Conservation (phyloP, 2,329 filamentous ascomycete genomes). For the Dothideomycetidae sp. region DNA sequence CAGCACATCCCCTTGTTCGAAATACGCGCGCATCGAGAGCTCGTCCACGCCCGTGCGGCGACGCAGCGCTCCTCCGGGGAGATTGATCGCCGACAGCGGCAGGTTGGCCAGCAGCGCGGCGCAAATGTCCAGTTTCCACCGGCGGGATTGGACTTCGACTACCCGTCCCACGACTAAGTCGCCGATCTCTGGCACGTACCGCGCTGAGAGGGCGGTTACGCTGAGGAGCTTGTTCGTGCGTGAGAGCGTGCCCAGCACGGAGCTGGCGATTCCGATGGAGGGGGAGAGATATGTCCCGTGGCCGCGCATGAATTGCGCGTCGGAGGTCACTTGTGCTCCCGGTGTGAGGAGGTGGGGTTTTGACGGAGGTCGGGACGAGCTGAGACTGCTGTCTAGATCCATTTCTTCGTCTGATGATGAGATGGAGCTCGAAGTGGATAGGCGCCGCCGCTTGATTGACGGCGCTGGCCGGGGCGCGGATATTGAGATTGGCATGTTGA, state of each 20-base stretch:
- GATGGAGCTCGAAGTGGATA: constrained; percentile 14
- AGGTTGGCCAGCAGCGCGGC: constrained; percentile 74
- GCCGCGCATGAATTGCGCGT: constrained; percentile 96
- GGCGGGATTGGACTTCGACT: constrained; percentile 79
- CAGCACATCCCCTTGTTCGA: constrained; percentile 83
- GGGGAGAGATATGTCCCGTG: constrained; percentile 64
- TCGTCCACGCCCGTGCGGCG: constrained; percentile 91
- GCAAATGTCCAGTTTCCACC: constrained; percentile 91
- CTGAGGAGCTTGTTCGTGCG: constrained; percentile 96
- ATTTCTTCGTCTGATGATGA: constrained; percentile 25
- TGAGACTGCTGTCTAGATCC: constrained; percentile 38
- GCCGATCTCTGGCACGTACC: constrained; percentile 91
- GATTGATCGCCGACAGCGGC: constrained; percentile 78
- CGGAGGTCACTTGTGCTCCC: constrained; percentile 73
- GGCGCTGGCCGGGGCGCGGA: constrained; percentile 35
- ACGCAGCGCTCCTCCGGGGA: constrained; percentile 83
- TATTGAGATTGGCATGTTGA: constrained; percentile 45
- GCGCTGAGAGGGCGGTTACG: constrained; percentile 74
- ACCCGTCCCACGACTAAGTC: constrained; percentile 91
- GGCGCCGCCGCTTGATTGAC: constrained; percentile 16
- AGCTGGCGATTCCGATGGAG: constrained; percentile 58
- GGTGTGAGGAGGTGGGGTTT: constrained; percentile 77
- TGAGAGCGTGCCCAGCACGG: constrained; percentile 76
- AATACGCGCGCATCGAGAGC: constrained; percentile 93
- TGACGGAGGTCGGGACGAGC: constrained; percentile 30